Conservation (phyloP, 108 stramenopile genomes). For the Cyclotella baltica region DNA sequence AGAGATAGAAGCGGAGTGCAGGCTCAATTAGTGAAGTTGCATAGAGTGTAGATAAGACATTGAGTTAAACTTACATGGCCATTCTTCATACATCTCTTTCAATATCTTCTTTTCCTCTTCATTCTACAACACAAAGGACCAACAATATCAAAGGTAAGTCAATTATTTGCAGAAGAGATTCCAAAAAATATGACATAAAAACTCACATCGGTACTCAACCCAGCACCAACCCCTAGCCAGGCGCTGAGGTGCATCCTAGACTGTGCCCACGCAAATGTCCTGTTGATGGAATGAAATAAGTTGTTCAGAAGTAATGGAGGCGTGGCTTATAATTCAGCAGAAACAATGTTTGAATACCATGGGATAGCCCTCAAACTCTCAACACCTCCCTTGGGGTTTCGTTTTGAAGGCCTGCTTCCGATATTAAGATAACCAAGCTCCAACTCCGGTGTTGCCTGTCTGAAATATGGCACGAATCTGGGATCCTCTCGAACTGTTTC, state of each 20-base stretch:
- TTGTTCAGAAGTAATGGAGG: too few species aligned
- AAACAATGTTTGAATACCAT: too few species aligned
- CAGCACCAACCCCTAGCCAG: conserved; percentile 96
- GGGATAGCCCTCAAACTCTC: conserved; percentile 95
- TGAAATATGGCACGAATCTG: conserved; percentile 96
- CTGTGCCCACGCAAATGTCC: conserved; percentile 99
- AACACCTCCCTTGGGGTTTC: conserved; percentile 96
- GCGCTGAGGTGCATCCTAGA: conserved; percentile 94
- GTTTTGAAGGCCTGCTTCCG: conserved; percentile 95
- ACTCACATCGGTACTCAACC: conserved; percentile 65
- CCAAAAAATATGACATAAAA: neutral
- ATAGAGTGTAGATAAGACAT: too few species aligned
- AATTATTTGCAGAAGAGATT: neutral
- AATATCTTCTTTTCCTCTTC: conserved; percentile 63
- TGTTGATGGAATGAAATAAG: too few species aligned
- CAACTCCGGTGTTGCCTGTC: conserved; percentile 96
- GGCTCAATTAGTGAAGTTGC: neutral
- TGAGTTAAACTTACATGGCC: conserved; percentile 85
- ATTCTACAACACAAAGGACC: conserved; percentile 34
- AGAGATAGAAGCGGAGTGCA: neutral
- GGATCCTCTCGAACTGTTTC: conserved; percentile 88
- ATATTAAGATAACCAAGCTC: conserved; percentile 93
- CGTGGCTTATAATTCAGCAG: too few species aligned
- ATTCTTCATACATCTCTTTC: conserved; percentile 91
- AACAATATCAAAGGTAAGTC: too few species aligned